Evolutionary conservation across 768 basidiomycete species (phyloP).

Genomic region (Sarcodon sp.): DNA sequence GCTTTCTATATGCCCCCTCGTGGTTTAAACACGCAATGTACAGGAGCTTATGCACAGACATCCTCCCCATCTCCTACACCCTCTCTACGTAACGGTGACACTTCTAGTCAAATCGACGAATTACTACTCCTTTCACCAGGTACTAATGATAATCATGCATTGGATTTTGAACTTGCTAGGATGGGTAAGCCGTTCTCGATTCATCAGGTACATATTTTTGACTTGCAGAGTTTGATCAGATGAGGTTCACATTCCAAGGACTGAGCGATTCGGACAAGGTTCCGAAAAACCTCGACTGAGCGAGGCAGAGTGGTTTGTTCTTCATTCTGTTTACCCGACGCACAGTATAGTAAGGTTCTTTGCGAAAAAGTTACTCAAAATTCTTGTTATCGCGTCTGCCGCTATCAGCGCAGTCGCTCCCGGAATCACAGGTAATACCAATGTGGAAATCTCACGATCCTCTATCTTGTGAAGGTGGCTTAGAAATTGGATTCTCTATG

Average conservation of each 20-base stretch:
- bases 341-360: no score
- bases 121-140: constrained; percentile 38
- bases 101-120: constrained; percentile 36
- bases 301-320: no score
- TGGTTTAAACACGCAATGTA: not conserved
- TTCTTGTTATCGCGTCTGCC: constrained; percentile 24
- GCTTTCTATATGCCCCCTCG: not conserved
- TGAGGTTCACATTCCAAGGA: constrained; percentile 39
- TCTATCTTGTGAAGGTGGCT: constrained; percentile 7
- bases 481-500: constrained; percentile 15
- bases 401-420: not conserved
- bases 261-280: no score
- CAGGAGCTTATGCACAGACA: not conserved
- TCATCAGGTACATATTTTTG: not conserved
- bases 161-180: constrained; percentile 28
- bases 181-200: constrained; percentile 28
- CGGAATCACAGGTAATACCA: constrained; percentile 5
- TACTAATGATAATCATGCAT: constrained; percentile 24
- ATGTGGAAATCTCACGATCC: constrained; percentile 14
- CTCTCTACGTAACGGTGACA: constrained; percentile 18
- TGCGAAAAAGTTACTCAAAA: not conserved
- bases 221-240: constrained; percentile 20
- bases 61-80: constrained; percentile 31
- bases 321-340: no score
- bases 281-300: no score